Base-by-base conservation (phyloP, 2,329 filamentous ascomycete genomes). In the Cladosporium austrohemisphaericum region DNA sequence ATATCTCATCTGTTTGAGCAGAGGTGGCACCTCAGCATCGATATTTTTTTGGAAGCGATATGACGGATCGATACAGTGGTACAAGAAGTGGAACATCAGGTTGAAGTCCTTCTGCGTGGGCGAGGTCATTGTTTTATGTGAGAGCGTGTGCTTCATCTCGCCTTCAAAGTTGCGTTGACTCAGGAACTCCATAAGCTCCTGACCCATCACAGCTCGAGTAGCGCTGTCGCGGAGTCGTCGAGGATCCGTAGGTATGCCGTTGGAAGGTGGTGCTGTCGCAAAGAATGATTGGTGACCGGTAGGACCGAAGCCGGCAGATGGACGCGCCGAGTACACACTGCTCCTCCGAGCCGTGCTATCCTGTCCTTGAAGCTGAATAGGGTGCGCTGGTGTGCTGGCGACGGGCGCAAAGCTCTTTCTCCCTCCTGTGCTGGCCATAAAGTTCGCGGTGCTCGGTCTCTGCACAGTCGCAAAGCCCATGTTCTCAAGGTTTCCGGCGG, bases 21-120 rank as follows among this genome's bases (percentile, higher is more conserved):
- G 84, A 0, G 90, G 85, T 10, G 92, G 91, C 0, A 97, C 91
- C 66, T 98, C 94, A 49, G 92, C 86, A 66, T 97, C 93, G 61
- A 97, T 95, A 43, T 85, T 88, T 68, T 96, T 96, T 62, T 91
- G 84, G 62, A 98, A 97, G 28, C 85, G 83, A 67, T 97, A 94
- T 60, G 85, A 87, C 0, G 93, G 93, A 65, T 98, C 93, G 64
- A 98, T 94, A 50, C 90, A 86, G 63, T 90, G 88, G 68, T 98
- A 98, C 3, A 98, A 76, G 88, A 92, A 98, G 63, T 97, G 90
- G 64, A 98, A 98, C 78, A 98, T 95, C 69, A 81, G 86, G 63
- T 94, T 93, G 73, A 98, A 98, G 67, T 98, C 93, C 65, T 98
- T 98, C 60, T 97, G 92, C 1, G 92, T 98, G 0, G 93, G 94